These are phyloP conservation scores for Alternaria dauci DNA, from an alignment of 2,329 filamentous ascomycete genomes.

Conservation along the genomic window DNA sequence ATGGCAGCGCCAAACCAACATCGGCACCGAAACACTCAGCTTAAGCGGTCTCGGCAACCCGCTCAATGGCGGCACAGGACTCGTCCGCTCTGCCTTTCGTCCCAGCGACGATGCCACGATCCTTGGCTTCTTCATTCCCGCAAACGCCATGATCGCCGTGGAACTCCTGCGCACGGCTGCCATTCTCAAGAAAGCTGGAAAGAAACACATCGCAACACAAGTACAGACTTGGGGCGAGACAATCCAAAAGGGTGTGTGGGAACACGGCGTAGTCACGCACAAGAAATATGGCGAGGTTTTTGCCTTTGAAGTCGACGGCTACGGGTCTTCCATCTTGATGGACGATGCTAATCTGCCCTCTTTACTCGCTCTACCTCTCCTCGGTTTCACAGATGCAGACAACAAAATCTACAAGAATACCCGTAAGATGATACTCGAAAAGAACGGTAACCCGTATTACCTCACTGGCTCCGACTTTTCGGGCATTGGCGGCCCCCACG, in stretches of 20 bases:
- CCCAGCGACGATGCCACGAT: slow-evolving; percentile 96
- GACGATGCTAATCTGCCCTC: slow-evolving; percentile 90
- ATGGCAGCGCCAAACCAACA: slow-evolving; percentile 81
- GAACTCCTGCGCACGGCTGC: slow-evolving; percentile 79
- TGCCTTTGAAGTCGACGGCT: slow-evolving; percentile 88
- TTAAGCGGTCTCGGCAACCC: slow-evolving; percentile 90
- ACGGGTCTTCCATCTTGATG: slow-evolving; percentile 83
- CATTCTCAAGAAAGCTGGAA: slow-evolving; percentile 70
- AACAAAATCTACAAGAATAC: slow-evolving; percentile 88
- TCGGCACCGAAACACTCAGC: slow-evolving; percentile 88
- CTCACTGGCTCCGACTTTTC: slow-evolving; percentile 78
- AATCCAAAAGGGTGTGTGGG: slow-evolving; percentile 80
- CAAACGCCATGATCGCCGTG: slow-evolving; percentile 95
- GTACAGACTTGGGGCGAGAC: slow-evolving; percentile 66
- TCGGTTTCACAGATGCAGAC: slow-evolving; percentile 73
- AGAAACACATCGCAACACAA: slow-evolving; percentile 59
- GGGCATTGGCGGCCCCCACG: slow-evolving; percentile 85
- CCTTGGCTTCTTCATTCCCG: slow-evolving; percentile 91
- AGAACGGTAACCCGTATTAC: slow-evolving; percentile 86
- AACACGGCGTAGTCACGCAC: slow-evolving; percentile 82
- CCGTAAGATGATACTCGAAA: slow-evolving; percentile 78
- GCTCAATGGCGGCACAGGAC: slow-evolving; percentile 80
- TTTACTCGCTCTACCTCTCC: slow-evolving; percentile 76
- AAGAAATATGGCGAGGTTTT: slow-evolving; percentile 80
- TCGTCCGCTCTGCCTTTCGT: slow-evolving; percentile 90